Evolutionary conservation across 2,329 filamentous ascomycete species (phyloP), one percentile per base, ranked within the genome.

Genomic region (Arthrobotrys sphaeroides): DNA sequence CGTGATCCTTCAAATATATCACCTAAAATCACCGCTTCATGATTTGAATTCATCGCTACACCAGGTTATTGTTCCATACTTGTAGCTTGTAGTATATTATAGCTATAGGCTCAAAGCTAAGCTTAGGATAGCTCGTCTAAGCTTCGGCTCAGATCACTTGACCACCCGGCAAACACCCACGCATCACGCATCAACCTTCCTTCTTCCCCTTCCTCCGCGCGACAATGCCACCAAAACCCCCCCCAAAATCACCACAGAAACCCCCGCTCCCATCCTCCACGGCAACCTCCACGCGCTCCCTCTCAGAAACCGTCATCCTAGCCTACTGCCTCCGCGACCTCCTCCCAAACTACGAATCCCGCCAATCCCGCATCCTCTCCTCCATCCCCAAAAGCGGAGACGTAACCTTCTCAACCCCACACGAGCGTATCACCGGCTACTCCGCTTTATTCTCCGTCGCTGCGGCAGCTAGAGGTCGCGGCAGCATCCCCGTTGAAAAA

Each of bases 301-400:
- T 57, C 9, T 16, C 62, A 3, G 72, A 69, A 9, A 57, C 24
- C n/a, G 60, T 75, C 22, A 67, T 59, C 12, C n/a, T 31, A 7
- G 72, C 72, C 2, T 75, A 75, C 45, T 57, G 45, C 13, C 64
- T 75, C 26, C 38, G 28, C 20, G 64, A 59, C 9, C 24, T 75
- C 38, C 6, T 53, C 13, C 38, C 36, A 16, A 2, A 3, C 5
- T 2, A 10, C 3, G 3, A 20, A n/a, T n/a, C n/a, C 64, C 12
- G 7, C 57, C 7, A 24, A 36, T 16, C 13, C 24, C 24, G n/a
- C n/a, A n/a, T n/a, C 16, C 5, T 12, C 7, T 12, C 45, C 2
- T 12, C n/a, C 12, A 49, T 24, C 16, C 5, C 12, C 9, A 45
- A 24, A 16, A 40, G 28, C 5, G 59, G 59, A 26, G 60, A 65